Conservation (phyloP, 176 grass and related monocot species). For the Paspalum vaginatum region DNA sequence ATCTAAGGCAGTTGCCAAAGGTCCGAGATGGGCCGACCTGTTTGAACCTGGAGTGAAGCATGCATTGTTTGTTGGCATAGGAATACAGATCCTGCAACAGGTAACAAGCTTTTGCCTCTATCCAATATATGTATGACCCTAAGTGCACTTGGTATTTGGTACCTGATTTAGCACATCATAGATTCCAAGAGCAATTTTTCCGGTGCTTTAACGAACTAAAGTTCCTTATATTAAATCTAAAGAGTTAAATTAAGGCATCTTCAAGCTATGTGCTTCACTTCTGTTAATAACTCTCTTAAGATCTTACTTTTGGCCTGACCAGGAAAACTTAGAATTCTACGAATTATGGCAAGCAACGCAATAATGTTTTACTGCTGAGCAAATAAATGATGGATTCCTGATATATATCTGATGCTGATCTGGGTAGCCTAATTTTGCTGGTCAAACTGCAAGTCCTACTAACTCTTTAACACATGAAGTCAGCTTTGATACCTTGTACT, state of each 20-base stretch:
- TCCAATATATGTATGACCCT: not conserved
- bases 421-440: too few species aligned
- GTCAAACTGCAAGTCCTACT: constrained; percentile 1
- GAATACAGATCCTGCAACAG: constrained; percentile 91
- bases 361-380: too few species aligned
- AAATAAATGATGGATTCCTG: too few species aligned
- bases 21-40: constrained; percentile 67
- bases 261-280: not conserved
- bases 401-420: too few species aligned
- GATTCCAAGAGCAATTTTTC: not conserved
- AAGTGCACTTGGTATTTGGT: not conserved
- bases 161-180: not conserved
- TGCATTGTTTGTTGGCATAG: constrained; percentile 77
- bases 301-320: constrained; percentile 17
- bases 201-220: not conserved
- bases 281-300: not conserved
- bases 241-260: not conserved
- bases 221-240: not conserved
- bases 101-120: constrained; percentile 43
- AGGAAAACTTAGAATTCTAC: not conserved
- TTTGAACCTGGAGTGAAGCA: constrained; percentile 86
- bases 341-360: not conserved
- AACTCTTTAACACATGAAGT: not conserved
- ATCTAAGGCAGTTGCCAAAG: constrained; percentile 57
- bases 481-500: constrained; percentile 9